Percentiles rank a stretch among this genome's conserved stretches.
phyloP scores from a whole-genome alignment of 805 yeast genomes.

The Metschnikowia rubicola region DNA sequence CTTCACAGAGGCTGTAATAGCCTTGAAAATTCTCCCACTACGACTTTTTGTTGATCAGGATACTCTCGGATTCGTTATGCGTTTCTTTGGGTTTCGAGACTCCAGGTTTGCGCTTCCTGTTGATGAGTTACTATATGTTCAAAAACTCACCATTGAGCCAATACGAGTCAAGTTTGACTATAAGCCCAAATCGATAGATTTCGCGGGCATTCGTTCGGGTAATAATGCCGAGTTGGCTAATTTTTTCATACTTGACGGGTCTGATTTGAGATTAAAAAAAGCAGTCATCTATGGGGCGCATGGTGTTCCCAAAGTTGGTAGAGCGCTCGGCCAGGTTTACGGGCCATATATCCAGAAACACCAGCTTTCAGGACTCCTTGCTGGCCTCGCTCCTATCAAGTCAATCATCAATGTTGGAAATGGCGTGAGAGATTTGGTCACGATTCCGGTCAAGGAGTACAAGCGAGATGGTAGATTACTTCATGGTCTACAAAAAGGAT shows the following conservation, averaged over 20 bases:
- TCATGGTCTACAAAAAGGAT: constrained; percentile 72
- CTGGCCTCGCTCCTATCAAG: constrained; percentile 80
- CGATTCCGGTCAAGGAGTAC: constrained; percentile 72
- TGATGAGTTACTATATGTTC: constrained; percentile 66
- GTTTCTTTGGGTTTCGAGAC: constrained; percentile 82
- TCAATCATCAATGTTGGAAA: constrained; percentile 75
- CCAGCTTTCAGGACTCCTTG: constrained; percentile 75
- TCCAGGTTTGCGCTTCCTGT: constrained; percentile 58
- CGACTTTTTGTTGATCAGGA: constrained; percentile 90
- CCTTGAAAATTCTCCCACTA: constrained; percentile 62
- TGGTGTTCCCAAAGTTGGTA: constrained; percentile 64
- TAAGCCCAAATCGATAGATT: constrained; percentile 86
- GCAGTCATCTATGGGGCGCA: constrained; percentile 69
- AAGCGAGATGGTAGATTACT: constrained; percentile 66
- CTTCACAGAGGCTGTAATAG: constrained; percentile 63
- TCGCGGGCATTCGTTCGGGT: constrained; percentile 81
- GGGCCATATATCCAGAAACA: constrained; percentile 81
- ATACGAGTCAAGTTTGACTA: constrained; percentile 74
- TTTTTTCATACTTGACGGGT: constrained; percentile 83
- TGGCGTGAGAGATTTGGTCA: constrained; percentile 70
- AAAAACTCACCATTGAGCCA: constrained; percentile 59
- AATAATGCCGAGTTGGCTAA: constrained; percentile 84
- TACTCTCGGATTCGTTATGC: constrained; percentile 74
- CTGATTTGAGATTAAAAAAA: constrained; percentile 62
- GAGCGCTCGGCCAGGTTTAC: constrained; percentile 67